Evolutionary conservation across 2,329 filamentous ascomycete genomes (phyloP), one percentile per base, ranked within the genome.

Genomic region (Neonectria coccinea): DNA sequence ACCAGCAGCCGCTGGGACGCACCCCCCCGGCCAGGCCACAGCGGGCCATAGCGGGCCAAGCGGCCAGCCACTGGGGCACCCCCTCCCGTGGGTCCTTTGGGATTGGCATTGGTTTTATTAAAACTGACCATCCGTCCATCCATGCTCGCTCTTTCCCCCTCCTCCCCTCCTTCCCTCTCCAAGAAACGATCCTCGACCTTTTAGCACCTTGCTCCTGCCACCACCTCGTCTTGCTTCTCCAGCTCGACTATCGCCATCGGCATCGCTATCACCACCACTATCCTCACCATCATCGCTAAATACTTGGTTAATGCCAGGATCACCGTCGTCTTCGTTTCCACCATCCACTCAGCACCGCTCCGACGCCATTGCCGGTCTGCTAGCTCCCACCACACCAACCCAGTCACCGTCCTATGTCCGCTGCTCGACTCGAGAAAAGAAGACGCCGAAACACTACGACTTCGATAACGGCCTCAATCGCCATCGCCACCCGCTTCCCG

Each of bases 121-220:
- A 74, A 74, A 74, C 72, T 72, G 72, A 68, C 69, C 69, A 74
- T 72, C 72, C 68, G 65, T 73, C 70, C 69, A 71, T 70, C 72
- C 68, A 73, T 71, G 65, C 64, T 66, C 67, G 52, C 64, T 51
- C 62, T 52, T 67, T 67, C 55, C 70, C 70, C 72, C 70, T 71
- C 70, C 68, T 70, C 70, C 71, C 71, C 70, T 74, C 72, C 68
- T 72, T 60, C 65, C 50, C 62, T 66, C 60, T 60, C 62, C 63
- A 73, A 68, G 68, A 72, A 64, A 60, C 67, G 66, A 64, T 66
- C 48, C 45, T 70, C 67, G 64, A 70, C 67, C 65, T 68, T 64
- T 64, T 50, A 62, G 65, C 66, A 66, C 63, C 52, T 59, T 53
- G 56, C 57, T 68, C 65, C 58, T 50, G 50, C 55, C 29, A 48